These are phyloP conservation scores for Exobasidium rhododendri DNA, from an alignment of 1,284 basidiomycete genomes.

Conservation along the genomic window DNA sequence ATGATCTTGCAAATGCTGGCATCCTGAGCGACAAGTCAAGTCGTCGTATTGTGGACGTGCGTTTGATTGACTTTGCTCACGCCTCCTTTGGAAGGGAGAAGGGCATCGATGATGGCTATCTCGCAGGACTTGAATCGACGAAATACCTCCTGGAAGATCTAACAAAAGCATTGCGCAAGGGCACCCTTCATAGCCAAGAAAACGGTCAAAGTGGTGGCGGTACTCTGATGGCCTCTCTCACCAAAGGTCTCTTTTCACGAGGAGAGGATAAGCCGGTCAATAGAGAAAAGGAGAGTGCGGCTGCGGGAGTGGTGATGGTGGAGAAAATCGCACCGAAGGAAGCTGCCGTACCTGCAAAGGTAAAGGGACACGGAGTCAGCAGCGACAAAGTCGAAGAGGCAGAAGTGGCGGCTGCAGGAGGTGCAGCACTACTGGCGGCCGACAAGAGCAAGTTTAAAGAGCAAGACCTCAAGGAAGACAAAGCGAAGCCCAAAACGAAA, in stretches of 20 bases:
- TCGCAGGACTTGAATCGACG: conserved; percentile 69
- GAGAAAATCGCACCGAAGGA: neutral
- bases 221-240: neutral
- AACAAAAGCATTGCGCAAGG: neutral
- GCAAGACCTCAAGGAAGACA: neutral
- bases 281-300: neutral
- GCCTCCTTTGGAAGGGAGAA: conserved; percentile 67
- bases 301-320: neutral
- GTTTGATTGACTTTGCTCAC: conserved; percentile 92
- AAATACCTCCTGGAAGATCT: conserved; percentile 6
- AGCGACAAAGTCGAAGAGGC: neutral
- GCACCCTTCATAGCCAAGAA: neutral
- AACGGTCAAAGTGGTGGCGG: neutral
- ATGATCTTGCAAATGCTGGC: conserved; percentile 10
- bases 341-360: neutral
- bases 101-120: conserved; percentile 75
- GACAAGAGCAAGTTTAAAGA: neutral
- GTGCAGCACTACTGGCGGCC: neutral
- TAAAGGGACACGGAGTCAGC: neutral
- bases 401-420: neutral
- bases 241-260: neutral
- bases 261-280: conserved; percentile 5
- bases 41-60: conserved; percentile 61
- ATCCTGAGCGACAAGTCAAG: conserved; percentile 46
- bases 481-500: neutral